phyloP scores from a whole-genome alignment of 1,284 basidiomycete genomes.

The Fistulina hepatica region DNA sequence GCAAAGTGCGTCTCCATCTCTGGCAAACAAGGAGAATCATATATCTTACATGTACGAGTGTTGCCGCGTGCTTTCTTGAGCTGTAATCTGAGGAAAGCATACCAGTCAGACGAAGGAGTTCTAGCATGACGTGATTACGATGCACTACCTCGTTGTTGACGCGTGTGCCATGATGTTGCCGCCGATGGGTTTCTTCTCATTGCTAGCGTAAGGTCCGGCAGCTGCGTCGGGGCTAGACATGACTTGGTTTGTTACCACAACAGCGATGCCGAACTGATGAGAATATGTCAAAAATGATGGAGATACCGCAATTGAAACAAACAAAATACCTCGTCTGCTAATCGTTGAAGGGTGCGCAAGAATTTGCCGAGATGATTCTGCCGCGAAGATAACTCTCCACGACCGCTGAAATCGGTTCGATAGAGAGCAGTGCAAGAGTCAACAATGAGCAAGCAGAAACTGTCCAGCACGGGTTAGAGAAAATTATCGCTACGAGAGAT shows the following conservation, averaged over 20 bases:
- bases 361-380: constrained; percentile 98
- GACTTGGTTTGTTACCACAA: constrained; percentile 97
- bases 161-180: constrained; percentile 97
- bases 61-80: constrained; percentile 90
- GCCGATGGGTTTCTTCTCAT: constrained; percentile 97
- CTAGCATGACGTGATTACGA: constrained; percentile 5
- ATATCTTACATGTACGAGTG: constrained; percentile 93
- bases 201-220: constrained; percentile 78
- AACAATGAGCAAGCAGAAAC: constrained; percentile 93
- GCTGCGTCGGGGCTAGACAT: constrained; percentile 96
- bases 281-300: constrained; percentile 7
- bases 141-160: constrained; percentile 73
- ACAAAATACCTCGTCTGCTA: constrained; percentile 81
- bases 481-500: constrained; percentile 10
- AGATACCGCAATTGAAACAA: neutral
- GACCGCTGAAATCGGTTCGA: constrained; percentile 91
- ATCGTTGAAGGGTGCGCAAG: constrained; percentile 81
- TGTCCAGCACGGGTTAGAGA: constrained; percentile 22
- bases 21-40: constrained; percentile 95
- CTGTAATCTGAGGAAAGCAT: constrained; percentile 56
- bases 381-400: constrained; percentile 90
- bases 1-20: constrained; percentile 96
- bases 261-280: constrained; percentile 91
- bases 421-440: constrained; percentile 97
- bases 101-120: constrained; percentile 8